Conservation (phyloP, 2,329 filamentous ascomycete species). For the Nannizzia gypsea region DNA sequence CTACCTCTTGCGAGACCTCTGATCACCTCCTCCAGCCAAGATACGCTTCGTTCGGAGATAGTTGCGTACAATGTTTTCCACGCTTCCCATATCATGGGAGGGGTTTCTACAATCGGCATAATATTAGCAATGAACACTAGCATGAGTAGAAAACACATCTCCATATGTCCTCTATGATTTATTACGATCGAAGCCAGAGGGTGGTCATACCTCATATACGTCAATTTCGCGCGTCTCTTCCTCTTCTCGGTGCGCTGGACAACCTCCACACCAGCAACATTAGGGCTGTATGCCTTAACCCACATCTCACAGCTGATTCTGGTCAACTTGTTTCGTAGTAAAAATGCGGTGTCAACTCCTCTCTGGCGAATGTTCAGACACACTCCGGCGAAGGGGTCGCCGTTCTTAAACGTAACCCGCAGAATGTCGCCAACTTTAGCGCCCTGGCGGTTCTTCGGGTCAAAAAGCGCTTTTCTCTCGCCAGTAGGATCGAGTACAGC, state of each 20-base stretch:
- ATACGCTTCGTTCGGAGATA: conserved; percentile 46
- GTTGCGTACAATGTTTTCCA: conserved; percentile 64
- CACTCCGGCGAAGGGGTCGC: conserved; percentile 82
- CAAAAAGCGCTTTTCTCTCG: conserved; percentile 70
- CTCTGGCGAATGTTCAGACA: conserved; percentile 75
- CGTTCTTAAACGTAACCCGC: conserved; percentile 71
- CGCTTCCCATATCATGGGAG: conserved; percentile 75
- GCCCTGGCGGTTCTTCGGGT: conserved; percentile 59
- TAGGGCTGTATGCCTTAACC: conserved; percentile 88
- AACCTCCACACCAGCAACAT: conserved; percentile 82
- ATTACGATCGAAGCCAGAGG: conserved; percentile 8
- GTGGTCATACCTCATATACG: conserved; percentile 61
- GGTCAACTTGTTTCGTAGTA: conserved; percentile 76
- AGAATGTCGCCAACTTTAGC: conserved; percentile 82
- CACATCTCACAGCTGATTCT: conserved; percentile 91
- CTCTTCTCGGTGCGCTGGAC: conserved; percentile 77
- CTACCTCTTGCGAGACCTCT: not conserved
- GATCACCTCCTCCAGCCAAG: conserved; percentile 26
- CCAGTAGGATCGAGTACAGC: conserved; percentile 70
- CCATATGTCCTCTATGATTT: not conserved
- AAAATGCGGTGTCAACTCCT: conserved; percentile 79
- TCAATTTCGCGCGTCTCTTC: conserved; percentile 74
- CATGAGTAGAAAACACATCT: not conserved
- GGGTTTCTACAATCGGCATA: conserved; percentile 44
- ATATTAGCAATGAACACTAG: not conserved